Base-by-base conservation (phyloP, 257 asterid genomes). In the Solanum sparsipilum region DNA sequence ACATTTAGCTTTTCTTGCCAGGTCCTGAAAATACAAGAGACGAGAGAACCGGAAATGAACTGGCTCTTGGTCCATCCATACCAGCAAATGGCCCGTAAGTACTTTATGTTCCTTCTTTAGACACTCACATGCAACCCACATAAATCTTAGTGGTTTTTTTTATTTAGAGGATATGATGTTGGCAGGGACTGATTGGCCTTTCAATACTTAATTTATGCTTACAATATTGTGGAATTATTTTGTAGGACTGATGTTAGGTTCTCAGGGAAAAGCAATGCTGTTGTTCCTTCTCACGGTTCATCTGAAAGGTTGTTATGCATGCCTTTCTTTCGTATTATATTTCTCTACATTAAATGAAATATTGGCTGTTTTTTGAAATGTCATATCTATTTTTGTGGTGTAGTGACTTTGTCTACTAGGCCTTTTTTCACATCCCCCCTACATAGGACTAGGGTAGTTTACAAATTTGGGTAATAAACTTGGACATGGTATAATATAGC, bases 1-100 rank as follows among this genome's bases (percentile, higher is more conserved):
- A 71, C 56, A 68, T 60, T 84, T 88, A 75, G 84, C 65, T 87
- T 76, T 21, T 86, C 72, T 89, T 86, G 91, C 86, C 94, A 97
- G 99, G 98, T 87, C 98, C 99, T 76, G 98, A 93, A 89, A 90
- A 88, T 88, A 89, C 96, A 25, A 89, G 89, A 78, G 94, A 91
- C 86, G 94, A 91, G 73, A 94, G 86, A 41, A 73, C 89, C 36
- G 92, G 84, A 88, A 91, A 87, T 79, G 95, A 93, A 89, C 89
- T 95, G 89, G 94, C 92, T 88, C 67, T 93, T 86, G 93, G 96
- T 91, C 94, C 99, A 70, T 70, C 95, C 6, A 89, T 92, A 87
- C 97, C 93, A 86, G 83, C 93, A 56, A 92, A 91, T 87, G 88
- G 90, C 83, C 31, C 84, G 99, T 95, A 93, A 52, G 99, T 92